Evolutionary conservation across 2,329 filamentous ascomycete species (phyloP), one percentile per base, ranked within the genome.

Genomic region (Exophiala spinifera): DNA sequence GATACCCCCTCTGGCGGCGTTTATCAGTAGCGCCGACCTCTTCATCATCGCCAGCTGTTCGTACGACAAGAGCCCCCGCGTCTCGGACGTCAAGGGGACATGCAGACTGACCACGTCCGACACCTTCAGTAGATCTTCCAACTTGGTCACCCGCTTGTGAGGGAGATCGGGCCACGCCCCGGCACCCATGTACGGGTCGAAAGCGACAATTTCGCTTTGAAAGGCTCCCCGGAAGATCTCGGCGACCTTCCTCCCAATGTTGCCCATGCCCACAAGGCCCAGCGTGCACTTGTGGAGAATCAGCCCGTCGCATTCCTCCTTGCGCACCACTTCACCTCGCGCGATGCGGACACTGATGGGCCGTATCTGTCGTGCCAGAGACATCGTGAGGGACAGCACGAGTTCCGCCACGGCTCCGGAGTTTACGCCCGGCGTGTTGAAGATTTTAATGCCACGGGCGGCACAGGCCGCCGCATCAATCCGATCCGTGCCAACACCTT

Each of bases 1-100:
- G 23, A 75, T 73, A 0, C 71, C 72, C 1, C 72, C 73, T 1
- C 73, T 63, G 0, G 73, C 72, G 0, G 69, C 64, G 48, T 75
- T 75, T 51, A 75, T 68, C 14, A 76, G 44, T 4, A 75, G 72
- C 0, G 72, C 69, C 2, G 67, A 66, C 3, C 52, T 56, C 63
- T 73, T 74, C 72, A 76, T 74, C 11, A 56, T 48, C 17, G 46
- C 45, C 51, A 75, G 56, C 23, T 73, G 61, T 6, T 51, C 25
- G 37, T 68, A 69, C 0, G 61, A 46, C 3, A 75, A 70, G 42
- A 75, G 46, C 23, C 65, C 49, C 1, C 58, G 57, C 1, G 72
- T 75, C 14, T 66, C 44, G 0, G 63, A 55, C 0, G 67, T 72
- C 1, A 75, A 54, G 0, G 73, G 73, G 31, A 74, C 65, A 57